Conservation (phyloP, 148 eudicot genomes). For the Gaultheria prostrata region DNA sequence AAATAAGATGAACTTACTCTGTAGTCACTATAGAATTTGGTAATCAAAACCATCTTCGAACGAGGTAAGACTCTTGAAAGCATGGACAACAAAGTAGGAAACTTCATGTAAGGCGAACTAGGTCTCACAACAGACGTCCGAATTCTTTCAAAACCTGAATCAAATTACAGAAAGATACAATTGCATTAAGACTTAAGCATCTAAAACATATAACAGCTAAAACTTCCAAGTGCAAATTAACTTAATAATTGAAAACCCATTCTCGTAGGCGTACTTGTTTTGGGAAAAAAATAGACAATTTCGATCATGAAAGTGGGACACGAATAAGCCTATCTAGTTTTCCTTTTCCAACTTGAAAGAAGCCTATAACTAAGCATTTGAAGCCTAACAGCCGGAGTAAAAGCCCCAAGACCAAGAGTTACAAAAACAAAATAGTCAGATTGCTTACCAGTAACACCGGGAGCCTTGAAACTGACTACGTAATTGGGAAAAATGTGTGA, state of each 20-base stretch:
- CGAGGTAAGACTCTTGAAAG: conserved; percentile 28
- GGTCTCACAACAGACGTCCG: conserved; percentile 19
- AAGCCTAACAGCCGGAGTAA: neutral
- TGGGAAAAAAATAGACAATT: neutral
- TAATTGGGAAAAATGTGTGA: conserved; percentile 44
- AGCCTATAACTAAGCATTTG: neutral
- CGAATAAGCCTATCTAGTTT: neutral
- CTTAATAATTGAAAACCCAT: neutral
- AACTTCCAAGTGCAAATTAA: neutral
- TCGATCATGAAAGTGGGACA: neutral
- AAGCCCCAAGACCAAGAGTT: neutral
- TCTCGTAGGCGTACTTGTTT: neutral
- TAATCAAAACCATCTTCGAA: conserved; percentile 27
- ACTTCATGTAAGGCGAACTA: conserved; percentile 38
- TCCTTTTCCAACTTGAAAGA: neutral
- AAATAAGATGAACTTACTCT: conserved; percentile 25
- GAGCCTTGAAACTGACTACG: conserved; percentile 33
- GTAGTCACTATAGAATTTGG: conserved; percentile 37
- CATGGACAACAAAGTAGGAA: conserved; percentile 33
- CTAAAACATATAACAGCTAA: neutral
- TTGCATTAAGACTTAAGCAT: neutral
- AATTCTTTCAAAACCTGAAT: conserved; percentile 14
- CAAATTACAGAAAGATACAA: neutral
- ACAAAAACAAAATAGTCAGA: neutral
- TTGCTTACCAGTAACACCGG: neutral